A percentile compares a stretch with the other conserved stretches of the same genome.
These are phyloP conservation scores for Synchytrium microbalum DNA, from an alignment of 371 early-diverging fungal genomes.

Conservation along the genomic window DNA sequence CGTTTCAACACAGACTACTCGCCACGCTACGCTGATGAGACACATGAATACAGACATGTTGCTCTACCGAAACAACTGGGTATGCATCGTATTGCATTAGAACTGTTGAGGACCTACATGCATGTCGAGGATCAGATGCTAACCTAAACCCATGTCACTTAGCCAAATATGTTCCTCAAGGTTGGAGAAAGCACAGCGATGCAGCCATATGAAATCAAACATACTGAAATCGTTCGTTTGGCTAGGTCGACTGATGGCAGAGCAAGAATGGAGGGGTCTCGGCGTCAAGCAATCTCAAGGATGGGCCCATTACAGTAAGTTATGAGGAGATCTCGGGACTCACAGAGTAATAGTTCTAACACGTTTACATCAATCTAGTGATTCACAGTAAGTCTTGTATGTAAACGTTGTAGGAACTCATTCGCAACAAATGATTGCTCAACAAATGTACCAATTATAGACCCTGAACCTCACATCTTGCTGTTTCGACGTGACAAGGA, in stretches of 20 bases:
- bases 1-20: constrained; percentile 21
- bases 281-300: constrained; percentile 76
- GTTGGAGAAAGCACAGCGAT: not conserved
- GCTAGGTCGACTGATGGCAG: constrained; percentile 47
- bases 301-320: constrained; percentile 47
- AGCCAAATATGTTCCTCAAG: constrained; percentile 1
- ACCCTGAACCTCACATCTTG: constrained; percentile 81
- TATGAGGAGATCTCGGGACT: too few relatives aligned
- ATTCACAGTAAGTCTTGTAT: not conserved
- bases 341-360: too few relatives aligned
- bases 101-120: not conserved
- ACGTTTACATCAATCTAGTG: too few relatives aligned
- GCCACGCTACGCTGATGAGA: constrained; percentile 18
- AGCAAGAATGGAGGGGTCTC: constrained; percentile 66
- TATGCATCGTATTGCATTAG: not conserved
- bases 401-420: not conserved
- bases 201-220: not conserved
- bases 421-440: not conserved
- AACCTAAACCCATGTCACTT: not conserved
- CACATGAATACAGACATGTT: constrained; percentile 25
- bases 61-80: constrained; percentile 6
- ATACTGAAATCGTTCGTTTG: not conserved
- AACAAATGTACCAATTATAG: too few relatives aligned
- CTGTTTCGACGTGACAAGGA: constrained; percentile 69
- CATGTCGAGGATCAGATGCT: too few relatives aligned